Evolutionary conservation across 2,329 filamentous ascomycete species (phyloP).

Genomic region (Mycogone perniciosa): DNA sequence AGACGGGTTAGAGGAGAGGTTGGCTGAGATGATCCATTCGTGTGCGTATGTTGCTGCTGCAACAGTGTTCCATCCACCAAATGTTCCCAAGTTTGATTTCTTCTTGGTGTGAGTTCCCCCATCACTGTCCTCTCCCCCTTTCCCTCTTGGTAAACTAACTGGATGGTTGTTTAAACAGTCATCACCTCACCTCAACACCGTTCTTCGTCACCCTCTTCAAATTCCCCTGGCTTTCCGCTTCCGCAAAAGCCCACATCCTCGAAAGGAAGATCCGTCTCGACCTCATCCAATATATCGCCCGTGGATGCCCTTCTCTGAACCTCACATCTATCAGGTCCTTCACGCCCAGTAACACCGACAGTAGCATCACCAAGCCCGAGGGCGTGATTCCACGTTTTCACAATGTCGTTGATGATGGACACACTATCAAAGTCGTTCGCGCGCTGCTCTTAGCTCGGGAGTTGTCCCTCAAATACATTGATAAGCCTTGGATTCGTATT

Average conservation of each 20-base stretch:
- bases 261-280: constrained; percentile 78
- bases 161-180: constrained; percentile 43
- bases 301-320: constrained; percentile 55
- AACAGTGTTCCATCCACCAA: constrained; percentile 57
- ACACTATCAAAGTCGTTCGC: constrained; percentile 68
- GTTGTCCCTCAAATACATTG: constrained; percentile 38
- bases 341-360: constrained; percentile 36
- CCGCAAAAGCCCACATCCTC: constrained; percentile 61
- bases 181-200: constrained; percentile 64
- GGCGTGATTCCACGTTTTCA: constrained; percentile 44
- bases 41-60: constrained; percentile 42
- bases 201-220: constrained; percentile 66
- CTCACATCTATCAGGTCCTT: constrained; percentile 56
- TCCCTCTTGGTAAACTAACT: not conserved
- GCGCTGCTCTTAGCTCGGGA: constrained; percentile 60
- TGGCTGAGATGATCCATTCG: constrained; percentile 62
- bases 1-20: constrained; percentile 49
- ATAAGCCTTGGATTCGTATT: constrained; percentile 45
- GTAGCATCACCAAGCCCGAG: constrained; percentile 39
- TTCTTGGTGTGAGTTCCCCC: constrained; percentile 49
- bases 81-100: constrained; percentile 73
- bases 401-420: constrained; percentile 65
- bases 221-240: constrained; percentile 52
- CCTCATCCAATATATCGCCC: constrained; percentile 65
- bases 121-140: constrained; percentile 11